Conservation (phyloP, 805 yeast species). For the Lachancea lanzarotensis region DNA sequence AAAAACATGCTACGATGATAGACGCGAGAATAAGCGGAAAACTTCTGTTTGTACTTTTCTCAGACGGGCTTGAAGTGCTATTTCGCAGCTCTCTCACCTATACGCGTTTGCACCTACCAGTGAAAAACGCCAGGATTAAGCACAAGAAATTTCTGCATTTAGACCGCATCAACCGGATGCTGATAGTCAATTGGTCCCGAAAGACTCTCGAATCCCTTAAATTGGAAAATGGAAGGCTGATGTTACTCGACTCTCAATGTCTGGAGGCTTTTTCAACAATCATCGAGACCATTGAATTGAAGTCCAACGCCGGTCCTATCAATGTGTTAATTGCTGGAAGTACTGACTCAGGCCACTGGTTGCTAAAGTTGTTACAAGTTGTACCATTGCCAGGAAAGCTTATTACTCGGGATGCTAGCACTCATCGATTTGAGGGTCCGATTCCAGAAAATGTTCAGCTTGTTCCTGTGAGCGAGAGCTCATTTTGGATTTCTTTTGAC, state of each 20-base stretch:
- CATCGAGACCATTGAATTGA: background rate
- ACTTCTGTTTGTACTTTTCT: slow-evolving; percentile 16
- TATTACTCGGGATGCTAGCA: background rate
- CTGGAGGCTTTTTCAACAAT: background rate
- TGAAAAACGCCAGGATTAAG: slow-evolving; percentile 21
- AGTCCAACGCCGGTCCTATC: background rate
- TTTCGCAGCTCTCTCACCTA: slow-evolving; percentile 19
- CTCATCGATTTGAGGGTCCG: background rate
- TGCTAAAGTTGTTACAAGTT: slow-evolving; percentile 3
- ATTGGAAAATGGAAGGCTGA: slow-evolving; percentile 22
- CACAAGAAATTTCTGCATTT: slow-evolving; percentile 20
- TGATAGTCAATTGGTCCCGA: slow-evolving; percentile 18
- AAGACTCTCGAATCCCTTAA: slow-evolving; percentile 26
- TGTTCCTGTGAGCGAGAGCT: background rate
- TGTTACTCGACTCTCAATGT: slow-evolving; percentile 14
- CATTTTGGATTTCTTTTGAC: slow-evolving; percentile 2
- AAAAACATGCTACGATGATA: slow-evolving; percentile 13
- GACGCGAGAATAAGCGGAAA: slow-evolving; percentile 11
- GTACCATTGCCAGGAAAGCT: slow-evolving; percentile 8
- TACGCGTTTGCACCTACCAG: slow-evolving; percentile 18
- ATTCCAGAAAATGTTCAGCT: background rate
- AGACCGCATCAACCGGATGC: slow-evolving; percentile 23
- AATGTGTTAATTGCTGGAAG: slow-evolving; percentile 1
- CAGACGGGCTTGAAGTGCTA: slow-evolving; percentile 20
- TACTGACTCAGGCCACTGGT: background rate